These are phyloP conservation scores for Lachnellula hyalina DNA, from an alignment of 2,329 filamentous ascomycete species.

Conservation along the genomic window DNA sequence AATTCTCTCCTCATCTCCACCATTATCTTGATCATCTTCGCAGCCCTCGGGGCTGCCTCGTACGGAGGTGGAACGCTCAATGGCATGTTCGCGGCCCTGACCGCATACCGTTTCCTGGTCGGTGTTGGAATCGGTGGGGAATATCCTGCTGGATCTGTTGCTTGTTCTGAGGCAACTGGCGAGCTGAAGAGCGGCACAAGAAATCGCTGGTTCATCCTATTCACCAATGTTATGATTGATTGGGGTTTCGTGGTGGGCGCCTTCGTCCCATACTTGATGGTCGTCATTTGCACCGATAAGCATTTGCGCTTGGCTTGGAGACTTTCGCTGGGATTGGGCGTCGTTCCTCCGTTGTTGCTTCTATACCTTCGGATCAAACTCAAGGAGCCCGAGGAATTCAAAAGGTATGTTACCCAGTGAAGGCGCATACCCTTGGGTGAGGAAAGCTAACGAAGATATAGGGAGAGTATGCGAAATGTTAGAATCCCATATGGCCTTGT, in stretches of 20 bases:
- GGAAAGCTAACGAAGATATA: constrained; percentile 2
- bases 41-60: constrained; percentile 69
- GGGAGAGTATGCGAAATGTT: constrained; percentile 33
- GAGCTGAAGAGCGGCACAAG: constrained; percentile 74
- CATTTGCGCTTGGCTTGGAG: constrained; percentile 77
- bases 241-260: constrained; percentile 75
- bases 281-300: constrained; percentile 45
- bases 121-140: constrained; percentile 78
- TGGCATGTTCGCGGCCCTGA: constrained; percentile 72
- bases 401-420: constrained; percentile 27
- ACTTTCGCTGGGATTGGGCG: constrained; percentile 70
- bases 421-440: too few species aligned
- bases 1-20: constrained; percentile 78
- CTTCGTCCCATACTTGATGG: constrained; percentile 66
- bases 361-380: constrained; percentile 67
- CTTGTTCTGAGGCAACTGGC: constrained; percentile 75
- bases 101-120: constrained; percentile 79
- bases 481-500: constrained; percentile 52
- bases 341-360: constrained; percentile 69
- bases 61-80: constrained; percentile 66
- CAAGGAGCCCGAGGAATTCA: constrained; percentile 74
- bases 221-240: constrained; percentile 85
- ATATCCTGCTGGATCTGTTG: constrained; percentile 79
- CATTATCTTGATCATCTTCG: constrained; percentile 78
- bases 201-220: constrained; percentile 89